phyloP scores from a whole-genome alignment of 768 basidiomycete species.

The Ramaria sp. region DNA sequence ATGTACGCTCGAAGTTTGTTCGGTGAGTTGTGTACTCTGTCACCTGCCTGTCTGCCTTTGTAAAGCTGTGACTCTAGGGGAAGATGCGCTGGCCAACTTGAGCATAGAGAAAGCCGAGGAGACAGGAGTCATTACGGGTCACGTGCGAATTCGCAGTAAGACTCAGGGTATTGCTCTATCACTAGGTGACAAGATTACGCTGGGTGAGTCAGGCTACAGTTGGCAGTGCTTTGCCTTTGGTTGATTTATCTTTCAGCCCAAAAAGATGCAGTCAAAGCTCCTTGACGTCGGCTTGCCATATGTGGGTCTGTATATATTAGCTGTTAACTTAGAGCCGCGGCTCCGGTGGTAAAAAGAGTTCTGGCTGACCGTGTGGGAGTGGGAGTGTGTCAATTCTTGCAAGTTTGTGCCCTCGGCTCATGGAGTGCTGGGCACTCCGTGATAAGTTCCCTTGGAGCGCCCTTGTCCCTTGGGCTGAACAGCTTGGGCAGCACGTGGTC shows the following conservation, averaged over 20 bases:
- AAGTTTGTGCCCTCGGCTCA: no score
- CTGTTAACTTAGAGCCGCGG: background rate
- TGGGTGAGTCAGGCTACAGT: conserved; percentile 26
- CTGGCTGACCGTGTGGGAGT: no score
- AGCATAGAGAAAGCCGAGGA: conserved; percentile 80
- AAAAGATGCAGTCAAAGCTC: conserved; percentile 11
- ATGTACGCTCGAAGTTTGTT: conserved; percentile 94
- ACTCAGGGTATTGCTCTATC: conserved; percentile 96
- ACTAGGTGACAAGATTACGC: conserved; percentile 80
- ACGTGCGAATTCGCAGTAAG: conserved; percentile 93
- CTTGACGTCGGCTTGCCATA: background rate
- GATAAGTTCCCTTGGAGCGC: no score
- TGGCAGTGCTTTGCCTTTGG: background rate
- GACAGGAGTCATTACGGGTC: conserved; percentile 72
- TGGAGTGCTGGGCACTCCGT: no score
- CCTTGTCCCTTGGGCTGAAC: no score
- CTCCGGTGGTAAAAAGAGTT: no score
- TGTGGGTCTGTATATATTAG: background rate
- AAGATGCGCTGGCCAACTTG: conserved; percentile 93
- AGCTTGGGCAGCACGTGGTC: no score
- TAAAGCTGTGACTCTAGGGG: conserved; percentile 39
- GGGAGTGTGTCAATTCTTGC: no score
- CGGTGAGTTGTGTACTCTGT: conserved; percentile 39
- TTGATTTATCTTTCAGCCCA: conserved; percentile 11
- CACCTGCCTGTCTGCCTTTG: background rate